phyloP scores from a whole-genome alignment of 1,139 yeast species.

The Taiozyma onychis region DNA sequence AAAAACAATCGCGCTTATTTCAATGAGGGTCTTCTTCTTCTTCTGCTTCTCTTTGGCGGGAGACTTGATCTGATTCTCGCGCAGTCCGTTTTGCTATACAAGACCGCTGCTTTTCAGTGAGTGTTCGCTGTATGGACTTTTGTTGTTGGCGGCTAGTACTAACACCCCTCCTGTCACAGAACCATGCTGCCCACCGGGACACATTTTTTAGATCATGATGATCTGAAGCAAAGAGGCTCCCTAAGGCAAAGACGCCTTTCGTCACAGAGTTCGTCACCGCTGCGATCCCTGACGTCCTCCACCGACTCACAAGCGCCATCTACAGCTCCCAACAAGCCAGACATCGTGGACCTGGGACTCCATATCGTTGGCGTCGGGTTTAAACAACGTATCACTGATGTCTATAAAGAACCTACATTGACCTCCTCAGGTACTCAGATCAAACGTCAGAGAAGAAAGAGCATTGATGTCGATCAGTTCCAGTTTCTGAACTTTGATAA shows the following conservation, averaged over 20 bases:
- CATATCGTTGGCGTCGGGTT: constrained; percentile 20
- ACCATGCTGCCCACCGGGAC: not conserved
- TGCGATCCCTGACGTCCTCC: not conserved
- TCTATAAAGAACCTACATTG: not conserved
- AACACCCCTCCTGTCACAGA: not conserved
- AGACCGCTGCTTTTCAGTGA: not conserved
- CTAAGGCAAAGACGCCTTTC: not conserved
- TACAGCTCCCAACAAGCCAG: not conserved
- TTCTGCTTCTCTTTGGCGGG: too few relatives aligned
- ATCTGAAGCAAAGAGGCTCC: not conserved
- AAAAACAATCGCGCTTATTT: not conserved
- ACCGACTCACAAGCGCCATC: not conserved
- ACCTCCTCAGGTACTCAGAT: not conserved
- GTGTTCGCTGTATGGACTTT: not conserved
- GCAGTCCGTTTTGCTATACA: not conserved
- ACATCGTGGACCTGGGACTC: constrained; percentile 17
- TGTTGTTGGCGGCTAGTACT: not conserved
- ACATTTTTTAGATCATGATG: not conserved
- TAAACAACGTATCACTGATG: not conserved
- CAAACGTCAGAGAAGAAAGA: not conserved
- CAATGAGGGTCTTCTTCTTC: too few relatives aligned
- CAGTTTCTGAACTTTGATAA: constrained; percentile 22
- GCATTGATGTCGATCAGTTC: constrained; percentile 8
- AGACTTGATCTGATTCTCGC: not conserved
- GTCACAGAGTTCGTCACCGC: not conserved